Base-by-base conservation (phyloP, 345 rosid species). In the Dipteronia sinensis region DNA sequence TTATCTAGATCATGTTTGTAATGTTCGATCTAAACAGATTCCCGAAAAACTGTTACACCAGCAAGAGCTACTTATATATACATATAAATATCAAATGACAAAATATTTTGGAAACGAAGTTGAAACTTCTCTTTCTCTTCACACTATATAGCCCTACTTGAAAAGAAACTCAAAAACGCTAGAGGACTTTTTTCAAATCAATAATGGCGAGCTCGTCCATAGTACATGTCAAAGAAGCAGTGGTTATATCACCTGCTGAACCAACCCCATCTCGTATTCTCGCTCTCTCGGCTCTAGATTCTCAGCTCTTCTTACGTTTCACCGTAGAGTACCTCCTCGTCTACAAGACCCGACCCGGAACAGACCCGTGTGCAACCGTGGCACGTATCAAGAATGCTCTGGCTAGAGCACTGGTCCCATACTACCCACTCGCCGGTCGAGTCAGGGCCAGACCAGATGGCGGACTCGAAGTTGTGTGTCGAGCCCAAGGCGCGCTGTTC, bases 281-380 rank as follows among this genome's bases (percentile, higher is more conserved):
- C 22, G 56, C 92, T 67, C 93, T 94, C 49, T 94, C 98, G 9
- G 86, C 94, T 75, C 89, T 94, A 38, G 98, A 94, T 80, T 91
- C 98, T 47, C 98, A 94, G 83, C 97, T 88, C 71, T 94, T 94
- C 79, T 84, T 93, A 47, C 97, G 98, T 42, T 94, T 93, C 90
- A 91, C 97, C 58, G 76, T 89, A 3, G 98, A 94, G 64, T 93
- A 89, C 77, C 93, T 94, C 64, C 79, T 94, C 61, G 81, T 91
- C 56, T 94, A 83, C 83, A 77, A 76, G 66, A 69, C 87, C 16
- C 74, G 64, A 13, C 82, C 90, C 47, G 84, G 82, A 38, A 65
- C 79, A 3, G 83, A 86, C 86, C 87, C 76, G 6, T 42, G 19
- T 17, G 75, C 70, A 42, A 74, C 82, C 73, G 51, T 85, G 13